These are phyloP conservation scores for Dothideomycetidae sp. DNA, from an alignment of 2,329 filamentous ascomycete genomes.

Conservation along the genomic window DNA sequence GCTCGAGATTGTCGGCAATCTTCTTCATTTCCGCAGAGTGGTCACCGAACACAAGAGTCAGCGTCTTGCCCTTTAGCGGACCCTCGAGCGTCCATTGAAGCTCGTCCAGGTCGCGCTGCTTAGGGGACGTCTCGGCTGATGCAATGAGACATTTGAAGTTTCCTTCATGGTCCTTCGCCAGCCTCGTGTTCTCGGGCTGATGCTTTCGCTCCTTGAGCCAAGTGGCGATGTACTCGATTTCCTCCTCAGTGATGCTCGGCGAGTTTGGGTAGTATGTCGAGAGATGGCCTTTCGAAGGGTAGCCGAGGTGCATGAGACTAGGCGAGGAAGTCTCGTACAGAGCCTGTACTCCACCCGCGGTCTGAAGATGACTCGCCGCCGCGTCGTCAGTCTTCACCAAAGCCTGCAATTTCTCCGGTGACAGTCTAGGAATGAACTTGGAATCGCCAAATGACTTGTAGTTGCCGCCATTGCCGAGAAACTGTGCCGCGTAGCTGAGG, in stretches of 20 bases:
- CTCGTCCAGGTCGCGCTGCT: conserved; percentile 29
- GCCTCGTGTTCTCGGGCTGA: conserved; percentile 36
- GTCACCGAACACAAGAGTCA: conserved; percentile 33
- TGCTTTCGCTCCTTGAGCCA: conserved; percentile 34
- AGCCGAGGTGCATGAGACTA: conserved; percentile 34
- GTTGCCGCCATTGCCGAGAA: conserved; percentile 41
- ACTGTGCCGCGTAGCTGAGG: conserved; percentile 31
- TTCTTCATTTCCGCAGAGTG: conserved; percentile 33
- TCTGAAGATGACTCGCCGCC: conserved; percentile 27
- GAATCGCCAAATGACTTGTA: conserved; percentile 38
- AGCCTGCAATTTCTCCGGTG: conserved; percentile 29
- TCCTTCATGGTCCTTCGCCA: conserved; percentile 30
- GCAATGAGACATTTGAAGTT: conserved; percentile 36
- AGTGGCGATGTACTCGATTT: conserved; percentile 32
- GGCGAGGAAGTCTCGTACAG: conserved; percentile 31
- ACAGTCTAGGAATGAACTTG: conserved; percentile 38
- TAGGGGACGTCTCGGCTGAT: conserved; percentile 29
- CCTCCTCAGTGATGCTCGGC: conserved; percentile 32
- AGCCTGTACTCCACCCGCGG: conserved; percentile 26
- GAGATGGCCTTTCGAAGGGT: conserved; percentile 34
- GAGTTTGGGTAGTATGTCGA: conserved; percentile 38
- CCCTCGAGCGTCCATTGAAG: conserved; percentile 31
- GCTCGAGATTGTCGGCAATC: conserved; percentile 31
- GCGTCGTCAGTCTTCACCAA: conserved; percentile 28
- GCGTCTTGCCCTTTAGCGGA: conserved; percentile 30